Percentiles rank a stretch among this genome's conserved stretches.
Evolutionary conservation across 2,329 filamentous ascomycete genomes (phyloP).

Genomic region (Fusarium sp.): DNA sequence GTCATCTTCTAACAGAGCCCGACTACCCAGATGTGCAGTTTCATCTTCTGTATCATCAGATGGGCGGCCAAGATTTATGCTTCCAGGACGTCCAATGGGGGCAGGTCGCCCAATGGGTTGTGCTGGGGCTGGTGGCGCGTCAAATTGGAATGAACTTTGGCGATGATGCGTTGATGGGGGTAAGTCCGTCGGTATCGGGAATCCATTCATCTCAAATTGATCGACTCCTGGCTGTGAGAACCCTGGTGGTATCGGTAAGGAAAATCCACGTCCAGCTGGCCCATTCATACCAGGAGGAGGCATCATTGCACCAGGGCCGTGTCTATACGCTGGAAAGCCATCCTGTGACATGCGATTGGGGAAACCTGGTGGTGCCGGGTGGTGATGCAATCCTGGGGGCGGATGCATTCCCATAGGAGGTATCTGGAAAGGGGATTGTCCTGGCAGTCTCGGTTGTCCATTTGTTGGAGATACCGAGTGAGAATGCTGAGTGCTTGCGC

Average conservation of each 20-base stretch:
- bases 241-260: slow-evolving; percentile 50
- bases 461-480: slow-evolving; percentile 67
- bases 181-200: slow-evolving; percentile 46
- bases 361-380: slow-evolving; percentile 56
- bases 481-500: slow-evolving; percentile 53
- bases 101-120: slow-evolving; percentile 84
- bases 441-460: slow-evolving; percentile 47
- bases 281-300: slow-evolving; percentile 62
- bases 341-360: slow-evolving; percentile 68
- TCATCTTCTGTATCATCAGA: slow-evolving; percentile 71
- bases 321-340: slow-evolving; percentile 59
- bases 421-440: slow-evolving; percentile 60
- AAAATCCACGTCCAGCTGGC: slow-evolving; percentile 55
- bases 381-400: slow-evolving; percentile 50
- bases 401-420: slow-evolving; percentile 64
- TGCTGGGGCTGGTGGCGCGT: slow-evolving; percentile 62
- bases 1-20: slow-evolving; percentile 83
- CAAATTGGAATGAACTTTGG: slow-evolving; percentile 77
- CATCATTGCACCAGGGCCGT: slow-evolving; percentile 57
- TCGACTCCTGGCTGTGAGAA: slow-evolving; percentile 46
- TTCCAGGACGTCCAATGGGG: slow-evolving; percentile 88
- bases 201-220: slow-evolving; percentile 47
- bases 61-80: slow-evolving; percentile 66
- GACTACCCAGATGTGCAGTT: slow-evolving; percentile 86
- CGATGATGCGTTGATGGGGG: slow-evolving; percentile 69